Percentiles rank a stretch among this genome's conserved stretches.
Conservation (phyloP, 176 grass and related monocot species). For the Phyllostachys edulis region DNA sequence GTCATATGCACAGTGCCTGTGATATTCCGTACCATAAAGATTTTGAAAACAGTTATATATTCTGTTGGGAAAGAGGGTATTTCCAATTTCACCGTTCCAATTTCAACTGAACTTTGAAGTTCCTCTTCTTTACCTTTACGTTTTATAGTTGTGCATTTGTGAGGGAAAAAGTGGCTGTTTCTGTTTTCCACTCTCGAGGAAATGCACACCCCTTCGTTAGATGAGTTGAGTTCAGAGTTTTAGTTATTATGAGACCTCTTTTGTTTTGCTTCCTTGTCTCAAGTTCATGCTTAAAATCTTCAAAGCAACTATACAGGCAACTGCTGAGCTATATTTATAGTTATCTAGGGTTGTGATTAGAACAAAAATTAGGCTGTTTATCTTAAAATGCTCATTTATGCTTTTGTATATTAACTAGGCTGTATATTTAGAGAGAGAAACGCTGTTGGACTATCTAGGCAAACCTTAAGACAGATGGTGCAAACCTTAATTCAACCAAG, state of each 20-base stretch:
- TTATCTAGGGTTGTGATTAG: not conserved
- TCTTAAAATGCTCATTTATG: not conserved
- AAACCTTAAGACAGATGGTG: not conserved
- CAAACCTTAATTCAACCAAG: not conserved
- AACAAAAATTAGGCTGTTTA: not conserved
- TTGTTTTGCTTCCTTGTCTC: not conserved
- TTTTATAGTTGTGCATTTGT: not conserved
- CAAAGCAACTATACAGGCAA: not conserved
- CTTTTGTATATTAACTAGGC: not conserved
- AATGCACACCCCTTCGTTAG: not conserved
- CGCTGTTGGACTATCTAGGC: not conserved
- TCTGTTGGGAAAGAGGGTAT: not conserved
- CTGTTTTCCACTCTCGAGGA: conserved; percentile 6
- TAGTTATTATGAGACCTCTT: not conserved
- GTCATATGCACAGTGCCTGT: not conserved
- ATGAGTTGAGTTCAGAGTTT: not conserved
- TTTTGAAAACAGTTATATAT: not conserved
- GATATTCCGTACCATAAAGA: not conserved
- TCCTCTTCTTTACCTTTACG: not conserved
- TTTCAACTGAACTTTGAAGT: not conserved
- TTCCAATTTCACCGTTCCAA: not conserved
- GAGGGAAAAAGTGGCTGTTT: not conserved
- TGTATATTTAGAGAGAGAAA: not conserved
- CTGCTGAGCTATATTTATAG: not conserved
- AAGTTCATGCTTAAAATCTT: not conserved